phyloP scores from a whole-genome alignment of 73 alveolate species.

The Paramecium tetraurelia region DNA sequence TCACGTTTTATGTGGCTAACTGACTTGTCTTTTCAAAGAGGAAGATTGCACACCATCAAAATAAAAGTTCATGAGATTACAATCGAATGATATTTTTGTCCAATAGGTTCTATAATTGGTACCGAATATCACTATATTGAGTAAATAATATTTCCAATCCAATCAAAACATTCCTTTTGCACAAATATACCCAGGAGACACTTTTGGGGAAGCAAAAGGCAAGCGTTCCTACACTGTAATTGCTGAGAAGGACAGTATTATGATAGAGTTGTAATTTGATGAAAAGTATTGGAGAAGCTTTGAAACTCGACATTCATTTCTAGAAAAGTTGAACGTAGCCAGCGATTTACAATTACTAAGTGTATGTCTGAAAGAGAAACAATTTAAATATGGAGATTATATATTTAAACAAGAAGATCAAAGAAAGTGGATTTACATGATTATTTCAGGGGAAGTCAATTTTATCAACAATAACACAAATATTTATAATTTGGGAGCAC shows the following conservation, averaged over 20 bases:
- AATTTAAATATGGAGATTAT: slow-evolving; percentile 12
- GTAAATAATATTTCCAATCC: neutral
- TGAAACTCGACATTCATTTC: neutral
- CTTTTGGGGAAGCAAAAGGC: slow-evolving; percentile 11
- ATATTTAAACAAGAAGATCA: neutral
- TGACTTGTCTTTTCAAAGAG: neutral
- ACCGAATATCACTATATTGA: neutral
- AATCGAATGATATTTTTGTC: neutral
- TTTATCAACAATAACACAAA: neutral
- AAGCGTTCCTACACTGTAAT: neutral
- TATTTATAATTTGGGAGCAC: neutral
- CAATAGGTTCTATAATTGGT: neutral
- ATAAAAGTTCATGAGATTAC: neutral
- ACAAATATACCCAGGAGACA: neutral
- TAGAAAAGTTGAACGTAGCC: neutral
- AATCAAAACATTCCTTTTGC: neutral
- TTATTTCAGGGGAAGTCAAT: neutral
- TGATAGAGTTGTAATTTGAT: neutral
- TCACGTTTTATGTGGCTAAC: neutral
- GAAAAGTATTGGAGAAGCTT: slow-evolving; percentile 13
- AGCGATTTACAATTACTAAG: neutral
- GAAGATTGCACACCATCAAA: neutral
- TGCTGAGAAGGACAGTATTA: neutral
- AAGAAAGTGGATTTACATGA: neutral
- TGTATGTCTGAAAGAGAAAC: neutral